A percentile compares a stretch with the other conserved stretches of the same genome.
Evolutionary conservation across 2,329 filamentous ascomycete genomes (phyloP).

Genomic region (Xylaria sp.): DNA sequence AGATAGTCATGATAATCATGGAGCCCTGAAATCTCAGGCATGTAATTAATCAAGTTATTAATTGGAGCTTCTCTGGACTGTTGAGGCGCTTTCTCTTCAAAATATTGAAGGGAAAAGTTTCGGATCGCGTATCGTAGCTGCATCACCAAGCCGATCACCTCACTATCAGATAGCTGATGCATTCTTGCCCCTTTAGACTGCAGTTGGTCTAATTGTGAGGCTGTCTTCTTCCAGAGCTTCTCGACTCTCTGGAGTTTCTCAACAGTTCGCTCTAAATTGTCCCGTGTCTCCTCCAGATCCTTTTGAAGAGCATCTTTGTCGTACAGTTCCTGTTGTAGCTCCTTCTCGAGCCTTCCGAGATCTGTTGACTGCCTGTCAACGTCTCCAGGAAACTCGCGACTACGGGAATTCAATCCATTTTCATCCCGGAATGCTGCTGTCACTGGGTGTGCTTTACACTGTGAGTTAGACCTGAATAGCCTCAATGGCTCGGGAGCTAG

Average conservation of each 20-base stretch:
- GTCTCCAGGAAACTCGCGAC: neutral
- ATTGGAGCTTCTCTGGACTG: neutral
- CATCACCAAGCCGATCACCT: neutral
- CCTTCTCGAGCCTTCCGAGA: neutral
- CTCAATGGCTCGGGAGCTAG: neutral
- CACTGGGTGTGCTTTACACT: neutral
- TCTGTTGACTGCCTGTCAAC: neutral
- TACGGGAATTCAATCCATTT: neutral
- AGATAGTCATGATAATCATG: neutral
- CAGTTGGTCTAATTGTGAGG: neutral
- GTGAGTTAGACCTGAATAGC: neutral
- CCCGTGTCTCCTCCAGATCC: neutral
- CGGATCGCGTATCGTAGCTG: slow-evolving; percentile 2
- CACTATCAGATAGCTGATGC: slow-evolving; percentile 1
- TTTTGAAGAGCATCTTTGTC: neutral
- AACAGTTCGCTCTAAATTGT: neutral
- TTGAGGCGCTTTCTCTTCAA: neutral
- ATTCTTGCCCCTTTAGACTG: neutral
- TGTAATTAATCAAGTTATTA: neutral
- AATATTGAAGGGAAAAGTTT: slow-evolving; percentile 6
- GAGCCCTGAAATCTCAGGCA: neutral
- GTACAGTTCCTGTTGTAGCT: neutral
- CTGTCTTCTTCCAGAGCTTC: slow-evolving; percentile 4
- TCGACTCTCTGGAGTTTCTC: neutral
- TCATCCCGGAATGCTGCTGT: neutral